Evolutionary conservation across 495 filamentous ascomycete genomes (phyloP), one percentile per base, ranked within the genome.

Genomic region (Neurospora sp.): DNA sequence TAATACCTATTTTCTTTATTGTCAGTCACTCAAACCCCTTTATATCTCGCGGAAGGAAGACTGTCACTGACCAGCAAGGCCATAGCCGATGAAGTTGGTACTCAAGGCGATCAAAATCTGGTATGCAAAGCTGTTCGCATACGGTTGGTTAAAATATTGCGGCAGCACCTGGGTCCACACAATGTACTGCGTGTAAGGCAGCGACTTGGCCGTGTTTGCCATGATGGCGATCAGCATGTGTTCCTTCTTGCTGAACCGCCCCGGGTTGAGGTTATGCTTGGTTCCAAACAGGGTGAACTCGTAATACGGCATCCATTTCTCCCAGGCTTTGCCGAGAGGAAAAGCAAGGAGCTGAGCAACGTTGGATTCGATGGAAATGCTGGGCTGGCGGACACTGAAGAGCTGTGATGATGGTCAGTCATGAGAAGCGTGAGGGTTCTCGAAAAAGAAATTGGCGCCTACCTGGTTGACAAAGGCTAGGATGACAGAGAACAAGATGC

Each of bases 141-240:
- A 84, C 0, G 72, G 38, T 73, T 84, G 82, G 76, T 83, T 80
- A 74, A 84, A 84, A 72, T 78, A 84, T 40, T 73, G 73, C 3
- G 83, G 82, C 66, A 84, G 74, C 18, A 80, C 79, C 71, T 84
- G 83, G 20, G 79, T 80, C 79, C 86, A 88, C 6, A 85, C 80
- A 61, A 82, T 82, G 72, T 83, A 79, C 73, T 82, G 81, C 46
- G 82, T 83, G 69, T 83, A 84, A 0, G 82, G 82, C 8, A 72
- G 71, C 48, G 76, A 80, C 73, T 78, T 79, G 37, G 78, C 77
- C 6, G 83, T 78, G 37, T 78, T 82, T 69, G 83, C 77, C 82
- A 84, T 84, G 78, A 85, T 83, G 72, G 83, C 83, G 75, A 87
- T 85, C 38, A 87, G 75, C 79, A 85, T 85, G 75, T 87, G 85